Evolutionary conservation across 768 basidiomycete genomes (phyloP).

Genomic region (Rhodotorula taiwanensis): DNA sequence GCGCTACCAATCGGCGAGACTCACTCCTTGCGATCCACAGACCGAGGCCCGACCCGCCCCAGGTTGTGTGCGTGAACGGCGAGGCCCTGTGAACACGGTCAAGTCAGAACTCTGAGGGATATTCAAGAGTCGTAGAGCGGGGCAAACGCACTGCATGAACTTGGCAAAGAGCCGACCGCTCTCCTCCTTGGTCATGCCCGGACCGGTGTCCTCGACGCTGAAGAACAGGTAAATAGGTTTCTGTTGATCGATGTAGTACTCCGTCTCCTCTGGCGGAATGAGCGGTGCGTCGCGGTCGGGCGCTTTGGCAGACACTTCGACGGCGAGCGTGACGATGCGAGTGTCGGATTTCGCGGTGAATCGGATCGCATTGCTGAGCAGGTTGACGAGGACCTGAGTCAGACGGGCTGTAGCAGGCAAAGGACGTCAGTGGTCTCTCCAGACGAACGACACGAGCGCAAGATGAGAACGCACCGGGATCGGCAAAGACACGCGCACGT

Average conservation of each 20-base stretch:
- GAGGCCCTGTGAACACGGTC: conserved; percentile 23
- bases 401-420: conserved; percentile 39
- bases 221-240: conserved; percentile 42
- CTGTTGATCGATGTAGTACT: conserved; percentile 26
- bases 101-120: neutral
- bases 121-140: neutral
- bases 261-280: conserved; percentile 40
- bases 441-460: neutral
- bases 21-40: conserved; percentile 43
- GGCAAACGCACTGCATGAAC: conserved; percentile 38
- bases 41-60: conserved; percentile 44
- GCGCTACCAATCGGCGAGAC: conserved; percentile 32
- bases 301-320: conserved; percentile 41
- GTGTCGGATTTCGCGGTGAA: conserved; percentile 41
- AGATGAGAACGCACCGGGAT: conserved; percentile 13
- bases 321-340: conserved; percentile 37
- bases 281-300: conserved; percentile 22
- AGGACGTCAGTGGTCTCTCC: neutral
- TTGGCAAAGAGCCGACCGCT: conserved; percentile 42
- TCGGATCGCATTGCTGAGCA: conserved; percentile 44
- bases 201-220: conserved; percentile 42
- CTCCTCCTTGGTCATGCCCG: conserved; percentile 43
- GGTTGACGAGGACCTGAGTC: conserved; percentile 44
- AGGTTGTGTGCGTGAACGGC: conserved; percentile 42
- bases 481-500: conserved; percentile 25